Evolutionary conservation across 1,284 basidiomycete genomes (phyloP).

Genomic region (Gomphus bonarii): DNA sequence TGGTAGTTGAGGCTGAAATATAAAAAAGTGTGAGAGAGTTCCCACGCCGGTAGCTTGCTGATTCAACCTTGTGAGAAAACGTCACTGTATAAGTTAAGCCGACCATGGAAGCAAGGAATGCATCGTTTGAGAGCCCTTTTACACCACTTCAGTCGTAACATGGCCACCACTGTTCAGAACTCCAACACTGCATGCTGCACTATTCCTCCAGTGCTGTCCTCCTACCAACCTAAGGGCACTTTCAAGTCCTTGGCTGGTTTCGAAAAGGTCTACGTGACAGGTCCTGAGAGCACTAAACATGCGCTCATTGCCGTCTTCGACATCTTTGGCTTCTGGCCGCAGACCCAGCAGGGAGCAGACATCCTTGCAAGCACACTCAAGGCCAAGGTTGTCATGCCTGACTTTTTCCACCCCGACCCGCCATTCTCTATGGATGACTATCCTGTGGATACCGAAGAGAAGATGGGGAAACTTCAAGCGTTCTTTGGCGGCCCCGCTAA

Average conservation of each 20-base stretch:
- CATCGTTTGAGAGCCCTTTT: slow-evolving; percentile 30
- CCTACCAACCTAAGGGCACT: slow-evolving; percentile 40
- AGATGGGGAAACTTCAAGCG: slow-evolving; percentile 36
- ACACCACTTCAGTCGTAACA: slow-evolving; percentile 25
- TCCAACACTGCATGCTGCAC: slow-evolving; percentile 51
- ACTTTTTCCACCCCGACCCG: slow-evolving; percentile 48
- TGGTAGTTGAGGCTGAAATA: slow-evolving; percentile 24
- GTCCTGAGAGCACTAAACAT: slow-evolving; percentile 34
- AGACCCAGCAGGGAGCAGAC: slow-evolving; percentile 55
- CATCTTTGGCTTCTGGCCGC: slow-evolving; percentile 53
- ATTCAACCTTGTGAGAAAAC: not conserved
- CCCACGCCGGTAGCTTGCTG: not conserved
- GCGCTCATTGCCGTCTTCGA: slow-evolving; percentile 53
- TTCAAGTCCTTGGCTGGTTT: slow-evolving; percentile 32
- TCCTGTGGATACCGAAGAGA: slow-evolving; percentile 43
- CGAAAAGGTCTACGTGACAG: slow-evolving; percentile 40
- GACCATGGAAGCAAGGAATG: not conserved
- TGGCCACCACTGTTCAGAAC: slow-evolving; percentile 34
- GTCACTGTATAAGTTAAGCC: not conserved
- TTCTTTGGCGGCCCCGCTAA: slow-evolving; percentile 46
- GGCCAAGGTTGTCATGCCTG: slow-evolving; percentile 51
- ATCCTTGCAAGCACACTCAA: slow-evolving; percentile 42
- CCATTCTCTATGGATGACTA: slow-evolving; percentile 40
- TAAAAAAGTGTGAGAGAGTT: not conserved
- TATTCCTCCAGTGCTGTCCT: slow-evolving; percentile 38